A percentile compares a stretch with the other conserved stretches of the same genome.
Evolutionary conservation across 2,329 filamentous ascomycete genomes (phyloP).

Genomic region (Rhinocladiella similis): DNA sequence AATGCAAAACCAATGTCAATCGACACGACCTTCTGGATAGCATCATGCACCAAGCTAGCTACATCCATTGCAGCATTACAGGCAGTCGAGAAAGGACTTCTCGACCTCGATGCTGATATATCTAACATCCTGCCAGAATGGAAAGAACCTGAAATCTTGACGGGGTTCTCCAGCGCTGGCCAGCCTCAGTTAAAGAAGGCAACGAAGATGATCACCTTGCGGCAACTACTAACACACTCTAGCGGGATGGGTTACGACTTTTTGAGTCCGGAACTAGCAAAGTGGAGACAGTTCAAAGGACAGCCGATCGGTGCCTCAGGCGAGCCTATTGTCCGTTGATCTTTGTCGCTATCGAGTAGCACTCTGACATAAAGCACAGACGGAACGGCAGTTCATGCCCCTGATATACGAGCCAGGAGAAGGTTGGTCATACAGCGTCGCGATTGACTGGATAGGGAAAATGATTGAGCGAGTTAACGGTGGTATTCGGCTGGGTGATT

Average conservation of each 20-base stretch:
- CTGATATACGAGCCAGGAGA: conserved; percentile 47
- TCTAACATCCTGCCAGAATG: conserved; percentile 50
- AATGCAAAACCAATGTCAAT: conserved; percentile 18
- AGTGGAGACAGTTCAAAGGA: conserved; percentile 18
- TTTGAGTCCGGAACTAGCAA: conserved; percentile 14
- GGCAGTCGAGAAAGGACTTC: conserved; percentile 53
- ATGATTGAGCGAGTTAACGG: conserved; percentile 50
- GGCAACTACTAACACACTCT: conserved; percentile 25
- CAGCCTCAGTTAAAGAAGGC: conserved; percentile 33
- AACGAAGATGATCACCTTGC: conserved; percentile 24
- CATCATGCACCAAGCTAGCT: conserved; percentile 46
- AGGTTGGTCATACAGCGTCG: conserved; percentile 52
- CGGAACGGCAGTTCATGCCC: conserved; percentile 5
- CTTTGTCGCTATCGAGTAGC: neutral
- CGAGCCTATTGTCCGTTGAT: neutral
- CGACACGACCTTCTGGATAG: conserved; percentile 28
- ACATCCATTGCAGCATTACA: conserved; percentile 56
- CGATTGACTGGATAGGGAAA: conserved; percentile 55
- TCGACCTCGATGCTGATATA: conserved; percentile 51
- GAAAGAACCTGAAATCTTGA: conserved; percentile 48
- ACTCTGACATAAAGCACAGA: neutral
- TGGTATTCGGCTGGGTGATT: conserved; percentile 41
- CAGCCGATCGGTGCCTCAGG: neutral
- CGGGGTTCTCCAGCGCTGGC: conserved; percentile 41
- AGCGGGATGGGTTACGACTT: conserved; percentile 25